Percentiles rank a stretch among this genome's conserved stretches.
Evolutionary conservation across 192 early-diverging fungal species (phyloP).

Genomic region (Helicostylum pulchrum): DNA sequence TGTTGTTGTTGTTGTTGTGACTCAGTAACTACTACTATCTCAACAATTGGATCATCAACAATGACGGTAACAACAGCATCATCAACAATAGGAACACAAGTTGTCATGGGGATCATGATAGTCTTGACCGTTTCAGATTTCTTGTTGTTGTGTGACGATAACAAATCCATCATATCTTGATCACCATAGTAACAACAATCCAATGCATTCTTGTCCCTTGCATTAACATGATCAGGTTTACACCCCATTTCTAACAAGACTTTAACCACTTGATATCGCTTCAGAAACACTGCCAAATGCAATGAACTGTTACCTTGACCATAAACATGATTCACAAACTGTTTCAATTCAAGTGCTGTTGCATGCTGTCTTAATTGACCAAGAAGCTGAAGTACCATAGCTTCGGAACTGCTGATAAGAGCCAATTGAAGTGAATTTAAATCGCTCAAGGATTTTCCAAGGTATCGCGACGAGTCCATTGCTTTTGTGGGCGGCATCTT

Average conservation of each 20-base stretch:
- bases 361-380: constrained; percentile 6
- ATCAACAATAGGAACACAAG: not conserved
- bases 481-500: not conserved
- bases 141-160: not conserved
- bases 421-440: constrained; percentile 31
- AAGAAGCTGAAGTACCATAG: constrained; percentile 11
- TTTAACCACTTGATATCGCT: constrained; percentile 13
- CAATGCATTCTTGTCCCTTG: not conserved
- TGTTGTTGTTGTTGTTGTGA: no score
- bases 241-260: constrained; percentile 20
- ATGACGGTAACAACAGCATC: not conserved
- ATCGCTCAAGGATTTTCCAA: constrained; percentile 22
- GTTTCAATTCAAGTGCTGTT: not conserved
- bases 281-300: constrained; percentile 20
- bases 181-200: constrained; percentile 7
- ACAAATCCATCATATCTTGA: not conserved
- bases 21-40: not conserved
- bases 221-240: constrained; percentile 7
- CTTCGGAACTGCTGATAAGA: constrained; percentile 13
- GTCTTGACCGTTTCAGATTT: not conserved
- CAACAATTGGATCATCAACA: not conserved
- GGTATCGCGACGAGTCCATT: not conserved
- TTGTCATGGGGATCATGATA: not conserved
- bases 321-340: constrained; percentile 29
- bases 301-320: constrained; percentile 24